Conservation (phyloP, 73 alveolate genomes). For the Blepharisma japonicum region DNA sequence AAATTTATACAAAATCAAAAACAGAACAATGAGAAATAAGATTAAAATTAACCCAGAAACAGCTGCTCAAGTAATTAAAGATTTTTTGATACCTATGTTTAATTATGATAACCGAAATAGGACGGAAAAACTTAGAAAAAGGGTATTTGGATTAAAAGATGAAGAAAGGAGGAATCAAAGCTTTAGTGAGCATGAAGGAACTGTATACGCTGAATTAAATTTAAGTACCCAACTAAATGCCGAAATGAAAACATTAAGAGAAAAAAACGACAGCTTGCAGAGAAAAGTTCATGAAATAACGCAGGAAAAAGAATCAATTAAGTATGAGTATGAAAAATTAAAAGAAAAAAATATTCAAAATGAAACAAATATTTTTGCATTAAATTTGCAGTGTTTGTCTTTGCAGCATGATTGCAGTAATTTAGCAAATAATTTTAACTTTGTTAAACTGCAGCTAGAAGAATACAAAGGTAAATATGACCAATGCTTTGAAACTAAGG, state of each 20-base stretch:
- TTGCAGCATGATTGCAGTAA: too few species aligned
- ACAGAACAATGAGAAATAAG: too few species aligned
- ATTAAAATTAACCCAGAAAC: slow-evolving; percentile 46
- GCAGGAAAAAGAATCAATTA: too few species aligned
- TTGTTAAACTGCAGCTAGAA: not conserved
- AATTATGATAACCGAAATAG: slow-evolving; percentile 35
- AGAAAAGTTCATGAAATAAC: too few species aligned
- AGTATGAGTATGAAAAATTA: too few species aligned
- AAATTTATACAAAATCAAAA: too few species aligned
- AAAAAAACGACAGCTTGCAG: too few species aligned
- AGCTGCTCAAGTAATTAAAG: slow-evolving; percentile 47
- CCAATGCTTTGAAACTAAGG: not conserved
- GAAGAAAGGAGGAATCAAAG: not conserved
- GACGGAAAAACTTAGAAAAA: not conserved
- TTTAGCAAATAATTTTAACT: not conserved
- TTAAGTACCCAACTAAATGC: not conserved
- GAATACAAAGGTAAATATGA: not conserved
- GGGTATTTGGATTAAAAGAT: not conserved
- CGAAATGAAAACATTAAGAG: not conserved
- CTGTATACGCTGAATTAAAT: slow-evolving; percentile 24
- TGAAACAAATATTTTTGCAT: too few species aligned
- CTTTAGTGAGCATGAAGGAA: not conserved
- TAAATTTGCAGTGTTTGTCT: too few species aligned
- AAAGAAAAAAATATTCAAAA: too few species aligned
- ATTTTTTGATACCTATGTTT: slow-evolving; percentile 48